Evolutionary conservation across 179 eudicot genomes (phyloP), one percentile per base, ranked within the genome.

Genomic region (Beta macrorhiza): DNA sequence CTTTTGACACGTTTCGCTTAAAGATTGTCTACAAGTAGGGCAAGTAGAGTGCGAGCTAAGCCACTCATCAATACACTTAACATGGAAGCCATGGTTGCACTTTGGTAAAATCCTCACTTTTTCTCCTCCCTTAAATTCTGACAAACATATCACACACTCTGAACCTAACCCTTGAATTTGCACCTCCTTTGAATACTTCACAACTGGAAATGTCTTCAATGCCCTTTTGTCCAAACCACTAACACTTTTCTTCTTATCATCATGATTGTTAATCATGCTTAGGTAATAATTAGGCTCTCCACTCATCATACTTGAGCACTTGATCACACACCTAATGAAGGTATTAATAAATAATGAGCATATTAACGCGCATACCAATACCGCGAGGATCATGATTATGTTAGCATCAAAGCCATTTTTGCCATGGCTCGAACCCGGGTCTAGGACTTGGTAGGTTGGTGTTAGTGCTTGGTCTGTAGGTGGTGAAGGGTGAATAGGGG

Each of bases 21-120:
- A 62, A 22, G 82, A 85, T 7, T 85, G 88, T n/a, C 88, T 77
- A n/a, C 88, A 85, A 32, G 88, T 85, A 80, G 88, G 88, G 56
- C 88, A 85, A 19, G 88, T 80, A 6, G 83, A 64, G 74, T 85
- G 73, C 49, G 88, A 83, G 14, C 69, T 53, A 11, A 85, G 72
- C 88, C 88, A 85, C 25, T 83, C 61, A 83, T 85, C 88, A 67
- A 85, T 80, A 57, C 88, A 85, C 70, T 80, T 85, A 13, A 83
- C 83, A 80, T 85, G 88, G 20, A 82, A 85, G 7, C 88, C 88
- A 73, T 85, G 88, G 77, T 83, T 77, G 68, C 88, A 85, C 77
- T 83, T 85, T 42, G 85, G 85, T 45, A 85, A 72, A 9, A 85
- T 67, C 77, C 83, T 77, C 1, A 85, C 49, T 55, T 63, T 85